Evolutionary conservation across 306 rosid genomes (phyloP).

Genomic region (Cucumis cinereus): DNA sequence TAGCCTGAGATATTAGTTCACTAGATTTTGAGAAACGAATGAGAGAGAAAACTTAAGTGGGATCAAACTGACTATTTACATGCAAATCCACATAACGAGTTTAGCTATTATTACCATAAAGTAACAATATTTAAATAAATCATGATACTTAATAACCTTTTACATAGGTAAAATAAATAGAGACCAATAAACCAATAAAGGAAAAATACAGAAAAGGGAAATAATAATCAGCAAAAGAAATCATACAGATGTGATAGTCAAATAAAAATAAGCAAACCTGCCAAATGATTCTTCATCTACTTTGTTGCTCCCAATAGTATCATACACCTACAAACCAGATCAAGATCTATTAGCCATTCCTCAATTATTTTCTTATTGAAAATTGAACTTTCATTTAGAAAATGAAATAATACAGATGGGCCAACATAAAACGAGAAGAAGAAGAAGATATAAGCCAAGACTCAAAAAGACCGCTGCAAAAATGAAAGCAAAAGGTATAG

Average conservation of each 20-base stretch:
- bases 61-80: not conserved
- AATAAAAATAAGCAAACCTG: slow-evolving; percentile 28
- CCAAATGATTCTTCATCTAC: slow-evolving; percentile 55
- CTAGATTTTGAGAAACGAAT: slow-evolving; percentile 3
- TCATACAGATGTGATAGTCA: not conserved
- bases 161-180: too few relatives aligned
- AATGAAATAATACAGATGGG: not conserved
- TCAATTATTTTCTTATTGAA: not conserved
- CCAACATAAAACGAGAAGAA: not conserved
- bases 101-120: not conserved
- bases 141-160: too few relatives aligned
- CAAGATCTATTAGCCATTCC: slow-evolving; percentile 21
- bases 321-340: slow-evolving; percentile 65
- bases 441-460: not conserved
- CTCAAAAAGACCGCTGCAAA: not conserved
- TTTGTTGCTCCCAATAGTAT: slow-evolving; percentile 80
- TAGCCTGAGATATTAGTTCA: slow-evolving; percentile 19
- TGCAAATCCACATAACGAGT: not conserved
- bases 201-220: too few relatives aligned
- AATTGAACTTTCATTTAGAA: not conserved
- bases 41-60: not conserved
- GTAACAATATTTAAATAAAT: not conserved
- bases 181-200: too few relatives aligned
- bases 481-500: not conserved
- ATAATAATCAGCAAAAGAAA: too few relatives aligned